Conservation (phyloP, 2,329 filamentous ascomycete species). For the Phaeomoniella chlamydospora region DNA sequence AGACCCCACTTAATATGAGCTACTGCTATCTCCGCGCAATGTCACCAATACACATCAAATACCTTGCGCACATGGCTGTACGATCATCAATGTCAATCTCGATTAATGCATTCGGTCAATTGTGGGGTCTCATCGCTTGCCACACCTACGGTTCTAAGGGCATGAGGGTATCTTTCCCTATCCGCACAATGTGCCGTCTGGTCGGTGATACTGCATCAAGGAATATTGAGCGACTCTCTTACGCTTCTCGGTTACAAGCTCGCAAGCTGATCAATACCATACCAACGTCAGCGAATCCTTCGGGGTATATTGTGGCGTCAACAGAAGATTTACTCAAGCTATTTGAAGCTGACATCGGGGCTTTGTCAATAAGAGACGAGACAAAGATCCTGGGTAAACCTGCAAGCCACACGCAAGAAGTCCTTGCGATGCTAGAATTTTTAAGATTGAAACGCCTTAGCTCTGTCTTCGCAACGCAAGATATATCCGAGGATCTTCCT, state of each 20-base stretch:
- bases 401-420: conserved; percentile 64
- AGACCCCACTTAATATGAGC: conserved; percentile 65
- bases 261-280: conserved; percentile 79
- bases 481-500: conserved; percentile 62
- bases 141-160: conserved; percentile 64
- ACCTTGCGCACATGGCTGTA: conserved; percentile 76
- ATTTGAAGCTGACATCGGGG: conserved; percentile 76
- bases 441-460: conserved; percentile 60
- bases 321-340: conserved; percentile 72
- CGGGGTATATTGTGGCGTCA: conserved; percentile 79
- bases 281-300: conserved; percentile 66
- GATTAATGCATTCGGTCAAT: conserved; percentile 68
- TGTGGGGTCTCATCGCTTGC: conserved; percentile 81
- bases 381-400: conserved; percentile 65
- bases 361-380: conserved; percentile 74
- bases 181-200: conserved; percentile 80
- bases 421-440: conserved; percentile 73
- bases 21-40: conserved; percentile 77
- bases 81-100: conserved; percentile 93
- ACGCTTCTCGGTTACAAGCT: conserved; percentile 70
- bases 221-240: conserved; percentile 78
- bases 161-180: conserved; percentile 85
- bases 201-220: conserved; percentile 74
- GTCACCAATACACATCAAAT: conserved; percentile 81
- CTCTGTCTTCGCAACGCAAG: conserved; percentile 64